A percentile compares a stretch with the other conserved stretches of the same genome.
phyloP scores from a whole-genome alignment of 495 filamentous ascomycete species.

The Aspergillus campestris region DNA sequence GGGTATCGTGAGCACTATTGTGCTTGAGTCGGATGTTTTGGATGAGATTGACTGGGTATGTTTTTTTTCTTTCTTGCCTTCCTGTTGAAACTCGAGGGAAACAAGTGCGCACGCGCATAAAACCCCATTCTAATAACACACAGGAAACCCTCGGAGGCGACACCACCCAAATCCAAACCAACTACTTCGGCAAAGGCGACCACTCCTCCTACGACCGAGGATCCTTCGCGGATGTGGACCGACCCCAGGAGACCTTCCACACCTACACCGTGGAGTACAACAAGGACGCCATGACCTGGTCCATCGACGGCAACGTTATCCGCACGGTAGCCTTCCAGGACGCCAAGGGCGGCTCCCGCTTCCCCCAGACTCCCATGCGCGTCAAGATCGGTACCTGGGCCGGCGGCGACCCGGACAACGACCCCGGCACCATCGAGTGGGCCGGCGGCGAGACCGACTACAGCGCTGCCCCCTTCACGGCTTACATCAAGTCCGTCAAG shows the following conservation, averaged over 20 bases:
- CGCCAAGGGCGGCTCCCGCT: slow-evolving; percentile 60
- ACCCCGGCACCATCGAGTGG: slow-evolving; percentile 54
- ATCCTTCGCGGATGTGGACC: slow-evolving; percentile 43
- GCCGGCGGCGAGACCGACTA: slow-evolving; percentile 67
- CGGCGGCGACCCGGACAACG: slow-evolving; percentile 64
- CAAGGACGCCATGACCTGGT: slow-evolving; percentile 62
- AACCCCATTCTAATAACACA: slow-evolving; percentile 1
- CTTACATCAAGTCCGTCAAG: slow-evolving; percentile 51
- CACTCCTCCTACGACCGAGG: slow-evolving; percentile 72
- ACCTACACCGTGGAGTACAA: slow-evolving; percentile 88
- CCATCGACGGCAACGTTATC: slow-evolving; percentile 63
- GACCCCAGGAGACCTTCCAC: slow-evolving; percentile 62
- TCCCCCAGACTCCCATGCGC: slow-evolving; percentile 85
- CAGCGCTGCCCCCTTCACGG: slow-evolving; percentile 55
- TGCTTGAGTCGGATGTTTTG: slow-evolving; percentile 82
- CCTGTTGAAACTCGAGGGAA: background rate
- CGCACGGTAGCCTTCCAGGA: slow-evolving; percentile 55
- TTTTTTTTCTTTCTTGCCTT: background rate
- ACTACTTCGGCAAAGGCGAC: slow-evolving; percentile 93
- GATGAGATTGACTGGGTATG: slow-evolving; percentile 95
- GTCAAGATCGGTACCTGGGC: slow-evolving; percentile 77
- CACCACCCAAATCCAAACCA: slow-evolving; percentile 64
- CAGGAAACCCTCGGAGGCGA: slow-evolving; percentile 52
- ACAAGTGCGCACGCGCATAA: slow-evolving; percentile 2
- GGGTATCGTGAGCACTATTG: slow-evolving; percentile 72